phyloP scores from a whole-genome alignment of 2,329 filamentous ascomycete genomes.

The Penicillium aurantiogriseum region DNA sequence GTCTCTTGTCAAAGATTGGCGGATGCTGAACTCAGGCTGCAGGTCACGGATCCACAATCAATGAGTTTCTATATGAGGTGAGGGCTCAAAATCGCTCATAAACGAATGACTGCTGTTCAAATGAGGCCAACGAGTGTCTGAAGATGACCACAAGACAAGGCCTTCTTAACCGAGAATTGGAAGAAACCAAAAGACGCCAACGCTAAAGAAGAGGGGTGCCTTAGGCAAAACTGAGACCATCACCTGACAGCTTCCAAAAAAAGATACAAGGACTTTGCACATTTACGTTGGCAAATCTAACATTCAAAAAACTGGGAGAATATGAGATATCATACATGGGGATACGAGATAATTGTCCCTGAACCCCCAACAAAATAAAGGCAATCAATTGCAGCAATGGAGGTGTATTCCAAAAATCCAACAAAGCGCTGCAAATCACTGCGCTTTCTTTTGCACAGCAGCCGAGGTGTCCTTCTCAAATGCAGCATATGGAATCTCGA shows the following conservation, averaged over 20 bases:
- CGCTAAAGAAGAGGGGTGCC: conserved; percentile 19
- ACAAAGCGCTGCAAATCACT: conserved; percentile 38
- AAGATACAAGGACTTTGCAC: conserved; percentile 4
- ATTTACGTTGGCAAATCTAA: conserved; percentile 3
- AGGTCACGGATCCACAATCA: conserved; percentile 5
- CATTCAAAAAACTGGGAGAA: neutral
- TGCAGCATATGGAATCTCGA: conserved; percentile 88
- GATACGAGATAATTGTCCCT: conserved; percentile 12
- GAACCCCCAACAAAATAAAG: conserved; percentile 3
- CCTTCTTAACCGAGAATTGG: conserved; percentile 15
- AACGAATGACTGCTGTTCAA: conserved; percentile 19
- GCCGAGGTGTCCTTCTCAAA: conserved; percentile 96
- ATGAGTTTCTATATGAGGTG: neutral
- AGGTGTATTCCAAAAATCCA: conserved; percentile 3
- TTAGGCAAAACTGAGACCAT: conserved; percentile 15
- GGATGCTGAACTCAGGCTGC: conserved; percentile 9
- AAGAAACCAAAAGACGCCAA: conserved; percentile 18
- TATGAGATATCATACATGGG: conserved; percentile 26
- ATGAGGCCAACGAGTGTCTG: conserved; percentile 7
- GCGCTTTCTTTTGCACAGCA: conserved; percentile 79
- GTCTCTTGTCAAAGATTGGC: conserved; percentile 2
- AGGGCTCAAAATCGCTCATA: neutral
- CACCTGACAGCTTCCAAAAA: conserved; percentile 25
- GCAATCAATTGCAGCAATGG: conserved; percentile 9
- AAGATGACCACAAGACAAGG: neutral